A percentile compares a stretch with the other conserved stretches of the same genome.
Evolutionary conservation across 331 rosid species (phyloP).

Genomic region (Quercus phellos): DNA sequence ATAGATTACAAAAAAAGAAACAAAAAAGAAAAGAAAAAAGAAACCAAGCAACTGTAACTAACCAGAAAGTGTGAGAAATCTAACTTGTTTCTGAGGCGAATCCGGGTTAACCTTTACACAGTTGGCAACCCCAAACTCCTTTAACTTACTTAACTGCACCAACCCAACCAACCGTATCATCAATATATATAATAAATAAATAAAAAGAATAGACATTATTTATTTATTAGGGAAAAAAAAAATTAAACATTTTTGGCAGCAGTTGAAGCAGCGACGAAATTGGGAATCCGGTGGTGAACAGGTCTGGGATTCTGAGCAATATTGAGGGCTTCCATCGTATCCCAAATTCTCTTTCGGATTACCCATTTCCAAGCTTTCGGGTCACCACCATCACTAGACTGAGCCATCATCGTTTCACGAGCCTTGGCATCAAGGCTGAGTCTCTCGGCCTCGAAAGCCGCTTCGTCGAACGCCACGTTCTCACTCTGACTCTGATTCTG

Average conservation of each 20-base stretch:
- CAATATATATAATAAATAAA: no score
- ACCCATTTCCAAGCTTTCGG: conserved; percentile 96
- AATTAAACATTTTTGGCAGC: conserved; percentile 64
- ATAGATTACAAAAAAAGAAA: no score
- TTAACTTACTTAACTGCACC: conserved; percentile 61
- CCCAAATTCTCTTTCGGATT: conserved; percentile 84
- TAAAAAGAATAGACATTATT: background rate
- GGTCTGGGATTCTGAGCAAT: conserved; percentile 73
- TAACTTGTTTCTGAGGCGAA: conserved; percentile 95
- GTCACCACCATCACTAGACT: conserved; percentile 36
- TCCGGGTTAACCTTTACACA: conserved; percentile 97
- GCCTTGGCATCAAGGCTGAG: conserved; percentile 69
- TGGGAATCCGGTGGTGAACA: conserved; percentile 90
- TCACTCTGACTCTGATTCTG: no score
- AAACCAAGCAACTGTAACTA: conserved; percentile 18
- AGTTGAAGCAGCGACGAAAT: conserved; percentile 66
- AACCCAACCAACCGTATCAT: conserved; percentile 12
- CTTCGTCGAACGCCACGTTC: conserved; percentile 47
- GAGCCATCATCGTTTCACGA: conserved; percentile 58
- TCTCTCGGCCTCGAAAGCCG: conserved; percentile 72
- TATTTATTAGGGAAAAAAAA: background rate
- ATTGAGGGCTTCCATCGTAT: conserved; percentile 59
- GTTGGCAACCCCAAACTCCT: conserved; percentile 49
- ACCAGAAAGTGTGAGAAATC: conserved; percentile 92
- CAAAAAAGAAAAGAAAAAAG: rapidly evolving